A percentile compares a stretch with the other conserved stretches of the same genome.
Evolutionary conservation across 2,329 filamentous ascomycete genomes (phyloP).

Genomic region (Chaetomium strumarium): DNA sequence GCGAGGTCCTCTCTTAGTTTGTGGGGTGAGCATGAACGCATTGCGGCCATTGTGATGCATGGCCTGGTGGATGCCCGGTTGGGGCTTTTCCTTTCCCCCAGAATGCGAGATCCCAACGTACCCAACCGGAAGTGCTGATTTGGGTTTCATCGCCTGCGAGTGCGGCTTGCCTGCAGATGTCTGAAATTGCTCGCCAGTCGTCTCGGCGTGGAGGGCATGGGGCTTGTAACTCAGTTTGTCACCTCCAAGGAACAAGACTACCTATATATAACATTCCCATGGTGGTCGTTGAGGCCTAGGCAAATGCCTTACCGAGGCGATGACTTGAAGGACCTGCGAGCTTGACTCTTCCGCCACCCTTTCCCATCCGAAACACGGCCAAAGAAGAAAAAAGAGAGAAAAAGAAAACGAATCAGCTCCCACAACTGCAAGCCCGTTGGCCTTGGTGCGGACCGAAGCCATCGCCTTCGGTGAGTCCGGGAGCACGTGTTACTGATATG

Average conservation of each 20-base stretch:
- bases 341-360: neutral
- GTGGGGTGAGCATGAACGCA: constrained; percentile 3
- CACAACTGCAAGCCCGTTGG: constrained; percentile 17
- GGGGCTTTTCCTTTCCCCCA: neutral
- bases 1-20: constrained; percentile 7
- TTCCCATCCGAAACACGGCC: neutral
- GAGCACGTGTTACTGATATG: constrained; percentile 13
- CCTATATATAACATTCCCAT: neutral
- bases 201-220: constrained; percentile 6
- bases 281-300: neutral
- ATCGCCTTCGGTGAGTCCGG: constrained; percentile 5
- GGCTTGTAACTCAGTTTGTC: neutral
- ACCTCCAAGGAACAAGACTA: neutral
- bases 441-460: constrained; percentile 6
- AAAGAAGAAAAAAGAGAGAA: no score
- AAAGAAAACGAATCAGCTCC: constrained; percentile 20
- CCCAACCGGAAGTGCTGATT: constrained; percentile 12
- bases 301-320: neutral
- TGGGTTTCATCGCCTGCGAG: constrained; percentile 14
- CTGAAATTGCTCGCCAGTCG: neutral
- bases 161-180: constrained; percentile 15
- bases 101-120: constrained; percentile 10
- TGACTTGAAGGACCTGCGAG: neutral
- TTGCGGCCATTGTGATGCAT: neutral
- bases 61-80: constrained; percentile 13